Conservation (phyloP, 306 rosid species). For the Quercus bicolor region DNA sequence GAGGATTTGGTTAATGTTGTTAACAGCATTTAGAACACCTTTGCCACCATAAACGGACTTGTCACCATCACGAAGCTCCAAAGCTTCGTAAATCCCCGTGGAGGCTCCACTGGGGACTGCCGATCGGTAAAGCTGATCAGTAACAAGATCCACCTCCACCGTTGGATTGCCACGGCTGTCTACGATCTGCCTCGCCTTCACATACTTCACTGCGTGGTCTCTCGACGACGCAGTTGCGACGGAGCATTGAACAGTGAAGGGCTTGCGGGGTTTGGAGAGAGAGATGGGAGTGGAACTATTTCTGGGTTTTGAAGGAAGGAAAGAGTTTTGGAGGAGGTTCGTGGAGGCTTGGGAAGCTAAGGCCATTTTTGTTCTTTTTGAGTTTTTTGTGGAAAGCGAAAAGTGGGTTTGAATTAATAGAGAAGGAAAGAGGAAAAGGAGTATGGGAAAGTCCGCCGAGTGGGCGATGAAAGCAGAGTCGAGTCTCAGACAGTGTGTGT, state of each 20-base stretch:
- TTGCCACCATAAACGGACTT: slow-evolving; percentile 81
- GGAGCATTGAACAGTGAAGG: slow-evolving; percentile 44
- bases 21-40: slow-evolving; percentile 85
- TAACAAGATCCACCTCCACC: slow-evolving; percentile 88
- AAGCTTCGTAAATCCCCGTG: slow-evolving; percentile 94
- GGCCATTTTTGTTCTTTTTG: slow-evolving; percentile 39
- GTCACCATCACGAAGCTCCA: slow-evolving; percentile 94
- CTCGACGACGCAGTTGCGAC: slow-evolving; percentile 37
- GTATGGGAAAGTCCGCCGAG: slow-evolving; percentile 67
- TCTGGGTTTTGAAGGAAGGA: slow-evolving; percentile 30
- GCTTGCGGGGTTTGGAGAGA: not conserved
- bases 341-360: slow-evolving; percentile 45
- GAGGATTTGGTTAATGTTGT: slow-evolving; percentile 68
- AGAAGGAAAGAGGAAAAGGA: not conserved
- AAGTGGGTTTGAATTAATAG: not conserved
- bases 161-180: slow-evolving; percentile 98
- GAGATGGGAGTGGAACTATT: slow-evolving; percentile 18
- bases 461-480: slow-evolving; percentile 57
- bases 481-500: too few species aligned
- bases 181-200: slow-evolving; percentile 89
- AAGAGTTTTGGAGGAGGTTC: slow-evolving; percentile 39
- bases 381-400: not conserved
- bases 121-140: slow-evolving; percentile 81
- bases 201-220: slow-evolving; percentile 57
- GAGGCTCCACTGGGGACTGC: slow-evolving; percentile 98